Evolutionary conservation across 345 rosid species (phyloP).

Genomic region (thale cress (Arabidopsis thaliana)): TAIR10.1 NC_003076.8:17009001-17009500

Average conservation of each 20-base stretch:
- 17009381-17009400: conserved; percentile 71
- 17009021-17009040: conserved; percentile 91
- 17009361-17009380: conserved; percentile 78
- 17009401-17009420: conserved; percentile 56
- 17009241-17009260: conserved; percentile 20
- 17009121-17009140: conserved; percentile 11
- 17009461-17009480: conserved; percentile 20
- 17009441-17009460: background rate
- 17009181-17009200: conserved; percentile 13
- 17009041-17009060: conserved; percentile 76
- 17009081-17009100: conserved; percentile 13
- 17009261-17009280: conserved; percentile 47
- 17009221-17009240: conserved; percentile 11
- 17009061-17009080: conserved; percentile 23
- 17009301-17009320: conserved; percentile 92
- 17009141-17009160: conserved; percentile 2
- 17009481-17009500: conserved; percentile 17
- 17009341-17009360: conserved; percentile 86
- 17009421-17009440: conserved; percentile 75
- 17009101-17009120: conserved; percentile 7
- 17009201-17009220: background rate
- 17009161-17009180: conserved; percentile 19
- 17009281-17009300: conserved; percentile 75
- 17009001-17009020: conserved; percentile 98
- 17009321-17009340: conserved; percentile 87